Evolutionary conservation across 331 rosid genomes (phyloP), one percentile per base, ranked within the genome.

Genomic region (Saraca asoca): DNA sequence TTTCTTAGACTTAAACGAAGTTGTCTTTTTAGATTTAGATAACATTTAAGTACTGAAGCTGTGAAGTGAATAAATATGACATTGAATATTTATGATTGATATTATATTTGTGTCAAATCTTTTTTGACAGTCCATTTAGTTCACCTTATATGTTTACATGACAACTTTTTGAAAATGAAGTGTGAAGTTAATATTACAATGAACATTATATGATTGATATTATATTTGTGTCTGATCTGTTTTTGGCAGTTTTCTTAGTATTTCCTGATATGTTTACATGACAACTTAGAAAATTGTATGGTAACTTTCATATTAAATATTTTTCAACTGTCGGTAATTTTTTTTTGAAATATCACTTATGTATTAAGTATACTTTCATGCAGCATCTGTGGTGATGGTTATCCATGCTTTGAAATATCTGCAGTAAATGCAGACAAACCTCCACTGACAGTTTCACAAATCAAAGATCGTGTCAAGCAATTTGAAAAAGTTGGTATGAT

Each of bases 401-500:
- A 82, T 78, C 96, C 95, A 15, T 90, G 98, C 82, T 93, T 89
- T 68, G 96, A 93, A 87, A 58, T 93, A 78, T 85, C 98, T 57
- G 98, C 95, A 41, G 82, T 93, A 71, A 93, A 89, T 76, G 91
- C 98, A 51, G 98, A 93, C 82, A 93, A 93, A 75, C 95, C 98
- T 75, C 96, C 95, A 52, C 79, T 93, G 50, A 80, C 81, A 0
- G 80, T 84, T 66, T 79, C 87, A 59, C 73, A 85, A 68, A 78
- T 90, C 68, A 93, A 81, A 77, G 90, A 87, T 58, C 95, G 98
- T 9, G 81, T 93, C 68, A 78, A 85, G 84, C 96, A 85, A 80
- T 93, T 93, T 57, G 85, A 85, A 74, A 77, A 82, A 72, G 81
- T 57, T 77, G 98, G 98, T 93, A 73, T 87, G 94, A 17, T 68